phyloP scores from a whole-genome alignment of 225 moss, liverwort and hornwort genomes.

The Pseudisothecium myosuroides region DNA sequence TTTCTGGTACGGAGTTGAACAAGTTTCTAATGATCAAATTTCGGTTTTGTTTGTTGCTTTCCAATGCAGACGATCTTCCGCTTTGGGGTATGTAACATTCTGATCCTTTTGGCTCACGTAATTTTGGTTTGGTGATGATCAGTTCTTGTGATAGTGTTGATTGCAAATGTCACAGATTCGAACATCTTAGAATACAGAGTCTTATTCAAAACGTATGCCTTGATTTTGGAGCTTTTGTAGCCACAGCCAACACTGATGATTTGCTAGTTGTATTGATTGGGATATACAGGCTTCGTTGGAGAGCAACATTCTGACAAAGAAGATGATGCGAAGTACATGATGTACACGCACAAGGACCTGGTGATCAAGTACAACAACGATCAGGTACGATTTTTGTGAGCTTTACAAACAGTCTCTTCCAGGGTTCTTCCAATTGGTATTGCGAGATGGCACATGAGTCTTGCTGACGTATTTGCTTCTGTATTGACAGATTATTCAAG shows the following conservation, averaged over 20 bases:
- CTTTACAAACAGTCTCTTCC: not conserved
- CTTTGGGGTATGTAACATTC: conserved; percentile 70
- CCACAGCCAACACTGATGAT: not conserved
- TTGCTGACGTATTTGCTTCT: not conserved
- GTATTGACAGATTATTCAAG: conserved; percentile 76
- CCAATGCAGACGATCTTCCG: conserved; percentile 80
- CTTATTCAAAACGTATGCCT: not conserved
- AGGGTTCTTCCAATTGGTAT: not conserved
- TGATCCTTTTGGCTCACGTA: not conserved
- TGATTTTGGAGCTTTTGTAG: not conserved
- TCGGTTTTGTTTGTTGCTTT: not conserved
- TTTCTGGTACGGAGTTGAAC: not conserved
- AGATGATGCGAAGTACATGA: conserved; percentile 31
- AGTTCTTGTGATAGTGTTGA: not conserved
- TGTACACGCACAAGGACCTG: conserved; percentile 76
- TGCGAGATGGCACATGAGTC: not conserved
- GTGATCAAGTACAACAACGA: conserved; percentile 76
- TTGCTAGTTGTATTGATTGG: not conserved
- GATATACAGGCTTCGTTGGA: conserved; percentile 70
- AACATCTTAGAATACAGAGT: not conserved
- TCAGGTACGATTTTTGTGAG: conserved; percentile 38
- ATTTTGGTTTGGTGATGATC: not conserved
- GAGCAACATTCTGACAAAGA: conserved; percentile 51
- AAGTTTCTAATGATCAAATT: not conserved
- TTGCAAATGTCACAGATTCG: not conserved